A percentile compares a stretch with the other conserved stretches of the same genome.
These are phyloP conservation scores for Apiospora saccharicola DNA, from an alignment of 2,329 filamentous ascomycete genomes.

Conservation along the genomic window DNA sequence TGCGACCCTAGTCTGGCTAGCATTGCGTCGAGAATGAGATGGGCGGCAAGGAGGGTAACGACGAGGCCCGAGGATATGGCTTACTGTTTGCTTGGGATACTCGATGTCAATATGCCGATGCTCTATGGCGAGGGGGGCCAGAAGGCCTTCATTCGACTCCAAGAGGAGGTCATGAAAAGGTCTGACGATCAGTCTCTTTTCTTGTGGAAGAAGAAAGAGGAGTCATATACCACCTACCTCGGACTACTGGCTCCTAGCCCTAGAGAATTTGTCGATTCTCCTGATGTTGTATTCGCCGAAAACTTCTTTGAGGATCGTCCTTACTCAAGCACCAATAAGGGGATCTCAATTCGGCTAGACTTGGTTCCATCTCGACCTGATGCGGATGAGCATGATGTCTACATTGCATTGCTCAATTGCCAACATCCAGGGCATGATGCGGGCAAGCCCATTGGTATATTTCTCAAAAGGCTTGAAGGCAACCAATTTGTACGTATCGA, in stretches of 20 bases:
- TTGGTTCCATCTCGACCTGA: not conserved
- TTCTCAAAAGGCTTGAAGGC: not conserved
- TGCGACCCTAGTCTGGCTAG: not conserved
- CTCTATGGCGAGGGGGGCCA: constrained; percentile 30
- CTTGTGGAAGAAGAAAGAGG: not conserved
- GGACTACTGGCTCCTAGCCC: not conserved
- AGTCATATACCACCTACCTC: not conserved
- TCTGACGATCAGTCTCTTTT: constrained; percentile 23
- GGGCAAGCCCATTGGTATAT: not conserved
- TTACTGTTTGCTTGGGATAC: constrained; percentile 32
- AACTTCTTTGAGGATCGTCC: constrained; percentile 6
- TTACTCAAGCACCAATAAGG: constrained; percentile 27
- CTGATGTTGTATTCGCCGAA: not conserved
- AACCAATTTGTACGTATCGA: not conserved
- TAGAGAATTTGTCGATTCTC: not conserved
- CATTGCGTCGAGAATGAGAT: constrained; percentile 25
- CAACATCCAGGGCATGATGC: not conserved
- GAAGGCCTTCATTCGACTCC: constrained; percentile 30
- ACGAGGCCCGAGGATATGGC: constrained; percentile 30
- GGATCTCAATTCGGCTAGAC: constrained; percentile 23
- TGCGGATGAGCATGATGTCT: not conserved
- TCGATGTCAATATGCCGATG: constrained; percentile 31
- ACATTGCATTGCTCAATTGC: not conserved
- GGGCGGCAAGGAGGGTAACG: constrained; percentile 29
- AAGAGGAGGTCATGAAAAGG: constrained; percentile 29